Base-by-base conservation (phyloP, 164 flowering plant genomes). In the Malania oleifera region DNA sequence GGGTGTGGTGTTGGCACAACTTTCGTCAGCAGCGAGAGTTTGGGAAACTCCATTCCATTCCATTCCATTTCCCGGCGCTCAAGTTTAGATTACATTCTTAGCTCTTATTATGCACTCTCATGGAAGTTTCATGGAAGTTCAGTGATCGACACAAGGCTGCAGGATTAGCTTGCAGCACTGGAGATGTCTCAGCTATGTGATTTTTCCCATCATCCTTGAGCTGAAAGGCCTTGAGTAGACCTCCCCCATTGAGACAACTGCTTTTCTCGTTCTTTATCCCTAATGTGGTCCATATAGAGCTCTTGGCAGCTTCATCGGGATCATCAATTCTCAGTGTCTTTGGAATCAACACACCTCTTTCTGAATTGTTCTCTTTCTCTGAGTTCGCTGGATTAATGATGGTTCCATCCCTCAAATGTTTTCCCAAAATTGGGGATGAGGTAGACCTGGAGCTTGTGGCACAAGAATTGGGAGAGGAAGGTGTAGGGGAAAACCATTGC, bases 91-190 rank as follows among this genome's bases (percentile, higher is more conserved):
- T n/a, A n/a, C n/a, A n/a, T n/a, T 9, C 9, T 31, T 31, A 31
- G 35, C 35, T 13, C 9, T 39, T 8, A 13, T 69, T 58, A 71
- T 13, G 68, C 20, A 54, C 57, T 74, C 61, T 82, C 87, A 9
- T 67, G 81, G 73, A 82, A 82, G 44, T 61, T 70, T 82, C 87
- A 9, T 67, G 81, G 73, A 82, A 82, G 44, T 61, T 70, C 38
- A 67, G 59, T 18, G 87, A 80, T 29, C 87, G 54, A 1, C 78
- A 74, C 56, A 77, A 62, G 31, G 87, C 87, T 23, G 87, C 87
- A 12, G 87, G 87, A 48, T 82, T 82, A 29, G 84, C 84, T 56
- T 68, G 84, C 54, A 80, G 31, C 28, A 60, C 55, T 0, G 66
- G 45, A 17, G 67, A 65, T 18, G 70, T 45, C 34, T 64, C 73